Conservation (phyloP, 1,139 yeast genomes). For the Saccharomyces hybrid region DNA sequence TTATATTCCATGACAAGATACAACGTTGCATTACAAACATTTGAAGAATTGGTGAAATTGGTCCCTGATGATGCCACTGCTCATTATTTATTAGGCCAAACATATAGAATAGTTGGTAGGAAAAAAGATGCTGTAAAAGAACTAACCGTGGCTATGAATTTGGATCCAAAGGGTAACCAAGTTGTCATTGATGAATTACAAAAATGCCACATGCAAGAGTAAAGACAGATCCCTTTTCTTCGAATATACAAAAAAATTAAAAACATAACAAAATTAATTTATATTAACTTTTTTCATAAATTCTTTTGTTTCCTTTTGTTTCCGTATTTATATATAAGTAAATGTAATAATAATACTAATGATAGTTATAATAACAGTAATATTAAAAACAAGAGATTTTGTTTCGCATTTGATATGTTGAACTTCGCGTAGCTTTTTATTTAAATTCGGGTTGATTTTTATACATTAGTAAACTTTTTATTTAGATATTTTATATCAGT, state of each 20-base stretch:
- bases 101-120: conserved; percentile 70
- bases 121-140: conserved; percentile 75
- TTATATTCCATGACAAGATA: conserved; percentile 65
- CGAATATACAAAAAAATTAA: no score
- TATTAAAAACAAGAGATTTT: no score
- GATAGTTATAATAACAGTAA: neutral
- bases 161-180: conserved; percentile 92
- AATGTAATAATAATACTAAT: neutral
- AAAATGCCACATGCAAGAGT: conserved; percentile 30
- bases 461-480: neutral
- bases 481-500: neutral
- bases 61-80: conserved; percentile 96
- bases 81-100: conserved; percentile 80
- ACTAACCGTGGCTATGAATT: conserved; percentile 80
- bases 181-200: conserved; percentile 81
- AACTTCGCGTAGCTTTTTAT: no score
- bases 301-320: neutral
- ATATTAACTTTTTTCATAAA: neutral
- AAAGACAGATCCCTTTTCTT: neutral
- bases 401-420: no score
- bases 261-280: neutral
- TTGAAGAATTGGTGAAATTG: conserved; percentile 59
- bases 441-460: neutral
- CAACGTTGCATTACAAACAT: conserved; percentile 63
- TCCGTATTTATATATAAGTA: neutral